Evolutionary conservation across 805 yeast species (phyloP).

Genomic region (Starmerella cellae): DNA sequence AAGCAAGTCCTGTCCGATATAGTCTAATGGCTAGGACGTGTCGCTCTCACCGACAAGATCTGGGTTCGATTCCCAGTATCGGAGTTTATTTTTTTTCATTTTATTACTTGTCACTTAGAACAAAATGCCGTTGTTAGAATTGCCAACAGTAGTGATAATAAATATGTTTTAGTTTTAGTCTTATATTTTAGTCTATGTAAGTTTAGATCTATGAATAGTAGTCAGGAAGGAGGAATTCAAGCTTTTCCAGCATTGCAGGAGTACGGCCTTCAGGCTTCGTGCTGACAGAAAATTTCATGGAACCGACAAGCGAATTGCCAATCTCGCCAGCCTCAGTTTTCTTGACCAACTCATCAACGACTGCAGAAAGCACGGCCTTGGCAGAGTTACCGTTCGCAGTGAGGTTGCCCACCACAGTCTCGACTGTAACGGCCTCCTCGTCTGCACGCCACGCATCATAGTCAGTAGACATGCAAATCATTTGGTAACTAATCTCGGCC

Average conservation of each 20-base stretch:
- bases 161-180: neutral
- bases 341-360: conserved; percentile 54
- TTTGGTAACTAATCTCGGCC: conserved; percentile 92
- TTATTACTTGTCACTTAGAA: neutral
- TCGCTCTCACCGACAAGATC: conserved; percentile 24
- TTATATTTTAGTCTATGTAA: no score
- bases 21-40: conserved; percentile 24
- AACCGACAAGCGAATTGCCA: conserved; percentile 59
- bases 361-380: conserved; percentile 52
- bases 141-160: no score
- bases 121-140: neutral
- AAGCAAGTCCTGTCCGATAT: no score
- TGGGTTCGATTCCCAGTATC: conserved; percentile 24
- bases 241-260: conserved; percentile 56
- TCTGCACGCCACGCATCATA: conserved; percentile 96
- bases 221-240: conserved; percentile 83
- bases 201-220: conserved; percentile 10
- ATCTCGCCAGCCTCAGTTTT: conserved; percentile 44
- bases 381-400: conserved; percentile 82
- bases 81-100: conserved; percentile 13
- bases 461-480: conserved; percentile 98
- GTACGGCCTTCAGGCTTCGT: conserved; percentile 65
- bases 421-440: conserved; percentile 97
- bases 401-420: conserved; percentile 82
- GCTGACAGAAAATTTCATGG: conserved; percentile 69